phyloP scores from a whole-genome alignment of 768 basidiomycete species.

The Kwoniella pini region DNA sequence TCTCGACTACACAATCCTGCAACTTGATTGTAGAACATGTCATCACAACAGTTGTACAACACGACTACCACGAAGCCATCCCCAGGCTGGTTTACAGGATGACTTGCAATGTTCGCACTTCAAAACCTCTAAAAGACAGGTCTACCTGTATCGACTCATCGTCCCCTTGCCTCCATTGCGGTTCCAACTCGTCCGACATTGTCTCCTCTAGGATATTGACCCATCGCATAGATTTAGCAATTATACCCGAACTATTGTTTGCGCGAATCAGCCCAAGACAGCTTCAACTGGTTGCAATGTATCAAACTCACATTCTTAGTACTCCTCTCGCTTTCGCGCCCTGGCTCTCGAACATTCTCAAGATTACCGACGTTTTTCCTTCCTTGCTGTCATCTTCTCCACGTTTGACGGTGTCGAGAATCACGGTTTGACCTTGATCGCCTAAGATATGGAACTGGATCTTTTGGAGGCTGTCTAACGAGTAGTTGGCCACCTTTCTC shows the following conservation, averaged over 20 bases:
- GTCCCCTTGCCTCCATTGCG: neutral
- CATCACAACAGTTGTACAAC: too few species aligned
- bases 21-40: too few species aligned
- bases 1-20: too few species aligned
- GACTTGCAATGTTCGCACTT: slow-evolving; percentile 59
- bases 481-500: neutral
- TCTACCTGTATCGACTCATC: neutral
- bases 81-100: too few species aligned
- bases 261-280: neutral
- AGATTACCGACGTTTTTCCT: slow-evolving; percentile 63
- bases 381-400: slow-evolving; percentile 7
- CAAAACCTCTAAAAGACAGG: slow-evolving; percentile 75
- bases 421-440: neutral
- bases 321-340: slow-evolving; percentile 76
- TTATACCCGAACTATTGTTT: slow-evolving; percentile 44
- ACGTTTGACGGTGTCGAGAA: slow-evolving; percentile 17
- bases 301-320: slow-evolving; percentile 60
- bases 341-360: slow-evolving; percentile 84
- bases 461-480: neutral
- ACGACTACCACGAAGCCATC: too few species aligned
- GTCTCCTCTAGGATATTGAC: slow-evolving; percentile 84
- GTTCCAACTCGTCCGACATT: slow-evolving; percentile 26
- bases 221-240: slow-evolving; percentile 59
- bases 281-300: neutral
- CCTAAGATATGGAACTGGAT: slow-evolving; percentile 2